phyloP scores from a whole-genome alignment of 305 asterid genomes.

The Solanum chacoense region DNA sequence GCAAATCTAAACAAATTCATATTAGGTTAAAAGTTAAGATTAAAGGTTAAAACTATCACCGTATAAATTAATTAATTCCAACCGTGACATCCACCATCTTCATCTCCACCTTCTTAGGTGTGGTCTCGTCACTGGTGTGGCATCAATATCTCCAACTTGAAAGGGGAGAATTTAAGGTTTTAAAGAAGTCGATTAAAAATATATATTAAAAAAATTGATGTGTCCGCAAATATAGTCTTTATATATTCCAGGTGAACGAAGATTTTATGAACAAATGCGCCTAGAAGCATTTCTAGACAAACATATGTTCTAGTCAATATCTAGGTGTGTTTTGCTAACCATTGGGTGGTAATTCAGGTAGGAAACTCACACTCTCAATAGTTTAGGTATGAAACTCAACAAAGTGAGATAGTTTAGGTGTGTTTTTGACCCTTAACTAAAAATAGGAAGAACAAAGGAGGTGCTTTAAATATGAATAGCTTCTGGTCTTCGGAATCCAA shows the following conservation, averaged over 20 bases:
- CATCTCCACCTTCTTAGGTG: background rate
- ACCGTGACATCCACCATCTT: background rate
- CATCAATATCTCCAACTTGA: background rate
- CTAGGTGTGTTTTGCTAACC: background rate
- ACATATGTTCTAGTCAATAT: background rate
- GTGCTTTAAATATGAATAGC: constrained; percentile 42
- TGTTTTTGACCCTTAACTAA: background rate
- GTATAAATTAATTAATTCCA: background rate
- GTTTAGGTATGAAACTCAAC: background rate
- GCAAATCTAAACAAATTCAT: background rate
- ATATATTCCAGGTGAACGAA: background rate
- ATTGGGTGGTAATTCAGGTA: background rate
- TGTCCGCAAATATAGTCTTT: background rate
- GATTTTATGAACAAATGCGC: background rate
- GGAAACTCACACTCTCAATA: background rate
- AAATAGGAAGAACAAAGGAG: background rate
- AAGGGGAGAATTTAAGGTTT: background rate
- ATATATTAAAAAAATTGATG: background rate
- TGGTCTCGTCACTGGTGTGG: background rate
- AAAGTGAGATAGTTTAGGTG: background rate
- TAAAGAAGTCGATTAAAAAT: too few relatives aligned
- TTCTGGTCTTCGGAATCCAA: constrained; percentile 43
- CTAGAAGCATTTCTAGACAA: background rate
- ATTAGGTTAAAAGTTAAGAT: background rate
- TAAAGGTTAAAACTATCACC: background rate